These are phyloP conservation scores for Moesziomyces sp. DNA, from an alignment of 1,284 basidiomycete species.

Conservation along the genomic window DNA sequence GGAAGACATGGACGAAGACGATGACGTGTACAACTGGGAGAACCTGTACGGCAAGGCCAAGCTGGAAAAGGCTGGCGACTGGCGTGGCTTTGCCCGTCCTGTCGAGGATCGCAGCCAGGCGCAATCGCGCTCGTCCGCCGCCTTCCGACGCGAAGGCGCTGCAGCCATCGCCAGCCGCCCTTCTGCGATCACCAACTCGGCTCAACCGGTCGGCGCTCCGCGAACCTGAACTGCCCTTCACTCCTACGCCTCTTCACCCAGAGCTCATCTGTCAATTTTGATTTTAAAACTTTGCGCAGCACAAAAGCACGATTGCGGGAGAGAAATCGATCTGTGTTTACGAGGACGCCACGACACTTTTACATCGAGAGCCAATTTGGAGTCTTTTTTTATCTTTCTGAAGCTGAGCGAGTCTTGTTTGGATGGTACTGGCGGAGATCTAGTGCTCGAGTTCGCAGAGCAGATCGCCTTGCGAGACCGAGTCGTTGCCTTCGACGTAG, in stretches of 20 bases:
- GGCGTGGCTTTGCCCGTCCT: conserved; percentile 46
- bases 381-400: conserved; percentile 5
- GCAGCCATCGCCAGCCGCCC: neutral
- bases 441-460: conserved; percentile 73
- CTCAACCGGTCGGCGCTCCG: conserved; percentile 29
- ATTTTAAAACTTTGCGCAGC: too few species aligned
- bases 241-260: too few species aligned
- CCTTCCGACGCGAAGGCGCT: conserved; percentile 11
- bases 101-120: conserved; percentile 28
- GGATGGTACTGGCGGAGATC: neutral
- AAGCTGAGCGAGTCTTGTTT: conserved; percentile 9
- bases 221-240: conserved; percentile 12
- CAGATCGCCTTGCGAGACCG: conserved; percentile 87
- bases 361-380: neutral
- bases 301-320: too few species aligned
- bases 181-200: conserved; percentile 7
- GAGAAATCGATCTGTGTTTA: conserved; percentile 1
- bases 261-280: too few species aligned
- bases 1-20: conserved; percentile 50
- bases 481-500: conserved; percentile 78
- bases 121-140: conserved; percentile 14
- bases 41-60: conserved; percentile 47
- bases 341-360: neutral
- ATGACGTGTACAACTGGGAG: conserved; percentile 50
- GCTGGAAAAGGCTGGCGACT: conserved; percentile 48